These are phyloP conservation scores for Teratosphaeria zuluensis DNA, from an alignment of 2,329 filamentous ascomycete genomes.

Conservation along the genomic window DNA sequence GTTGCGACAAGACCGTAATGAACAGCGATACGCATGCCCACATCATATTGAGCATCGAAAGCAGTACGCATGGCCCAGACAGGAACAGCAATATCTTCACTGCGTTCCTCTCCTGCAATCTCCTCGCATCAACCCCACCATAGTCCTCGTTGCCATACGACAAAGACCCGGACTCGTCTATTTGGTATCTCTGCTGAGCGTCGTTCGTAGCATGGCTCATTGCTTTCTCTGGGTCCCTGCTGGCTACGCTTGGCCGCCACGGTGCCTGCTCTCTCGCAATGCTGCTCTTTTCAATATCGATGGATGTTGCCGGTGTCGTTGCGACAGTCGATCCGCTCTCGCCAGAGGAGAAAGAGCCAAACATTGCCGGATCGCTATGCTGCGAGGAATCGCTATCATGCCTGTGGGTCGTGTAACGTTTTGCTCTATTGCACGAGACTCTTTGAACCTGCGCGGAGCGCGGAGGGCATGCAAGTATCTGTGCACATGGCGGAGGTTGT, in stretches of 20 bases:
- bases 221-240: conserved; percentile 18
- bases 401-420: not conserved
- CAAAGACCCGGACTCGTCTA: conserved; percentile 6
- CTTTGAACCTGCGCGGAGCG: not conserved
- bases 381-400: conserved; percentile 5
- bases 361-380: conserved; percentile 1
- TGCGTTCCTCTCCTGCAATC: conserved; percentile 34
- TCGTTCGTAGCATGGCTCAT: conserved; percentile 8
- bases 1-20: conserved; percentile 42
- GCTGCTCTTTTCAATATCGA: conserved; percentile 23
- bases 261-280: conserved; percentile 7
- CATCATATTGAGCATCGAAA: conserved; percentile 44
- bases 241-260: conserved; percentile 2
- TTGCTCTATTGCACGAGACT: not conserved
- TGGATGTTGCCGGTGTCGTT: conserved; percentile 19
- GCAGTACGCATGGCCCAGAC: conserved; percentile 43
- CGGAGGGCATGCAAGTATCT: conserved; percentile 1
- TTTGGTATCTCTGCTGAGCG: conserved; percentile 1
- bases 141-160: conserved; percentile 19
- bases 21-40: conserved; percentile 46
- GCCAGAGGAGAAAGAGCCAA: conserved; percentile 19
- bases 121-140: conserved; percentile 28
- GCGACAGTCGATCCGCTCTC: conserved; percentile 9
- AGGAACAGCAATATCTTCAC: conserved; percentile 42
- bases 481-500: conserved; percentile 12